Evolutionary conservation across 2,329 filamentous ascomycete species (phyloP).

Genomic region (Curvularia sp.): DNA sequence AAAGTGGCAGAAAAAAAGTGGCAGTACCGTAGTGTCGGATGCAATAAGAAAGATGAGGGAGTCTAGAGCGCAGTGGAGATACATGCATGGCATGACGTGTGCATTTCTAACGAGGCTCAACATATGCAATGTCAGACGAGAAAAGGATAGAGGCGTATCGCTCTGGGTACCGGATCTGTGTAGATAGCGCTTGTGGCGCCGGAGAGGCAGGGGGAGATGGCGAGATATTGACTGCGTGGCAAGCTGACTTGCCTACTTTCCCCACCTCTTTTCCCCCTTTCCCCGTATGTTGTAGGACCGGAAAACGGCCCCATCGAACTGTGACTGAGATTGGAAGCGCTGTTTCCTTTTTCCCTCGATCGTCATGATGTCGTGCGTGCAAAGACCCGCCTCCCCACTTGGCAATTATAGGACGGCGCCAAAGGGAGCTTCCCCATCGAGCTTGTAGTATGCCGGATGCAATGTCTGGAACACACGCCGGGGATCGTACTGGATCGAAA

Average conservation of each 20-base stretch:
- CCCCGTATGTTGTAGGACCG: too few species aligned
- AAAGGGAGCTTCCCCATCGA: constrained; percentile 6
- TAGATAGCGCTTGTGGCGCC: too few species aligned
- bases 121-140: constrained; percentile 1
- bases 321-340: too few species aligned
- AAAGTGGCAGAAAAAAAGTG: background rate
- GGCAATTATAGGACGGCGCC: background rate
- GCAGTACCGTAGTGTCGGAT: background rate
- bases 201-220: background rate
- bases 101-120: background rate
- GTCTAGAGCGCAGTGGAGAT: background rate
- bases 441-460: constrained; percentile 21
- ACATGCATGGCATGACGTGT: background rate
- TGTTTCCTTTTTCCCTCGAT: too few species aligned
- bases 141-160: background rate
- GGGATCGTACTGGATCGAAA: constrained; percentile 22
- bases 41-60: background rate
- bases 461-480: constrained; percentile 18
- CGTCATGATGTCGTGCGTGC: background rate
- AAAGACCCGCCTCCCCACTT: background rate
- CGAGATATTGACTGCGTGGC: background rate
- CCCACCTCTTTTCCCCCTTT: too few species aligned
- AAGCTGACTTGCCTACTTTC: background rate
- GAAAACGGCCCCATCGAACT: too few species aligned
- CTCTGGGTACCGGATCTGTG: too few species aligned